phyloP scores from a whole-genome alignment of 192 early-diverging fungal genomes.

The Coemansia sp. region DNA sequence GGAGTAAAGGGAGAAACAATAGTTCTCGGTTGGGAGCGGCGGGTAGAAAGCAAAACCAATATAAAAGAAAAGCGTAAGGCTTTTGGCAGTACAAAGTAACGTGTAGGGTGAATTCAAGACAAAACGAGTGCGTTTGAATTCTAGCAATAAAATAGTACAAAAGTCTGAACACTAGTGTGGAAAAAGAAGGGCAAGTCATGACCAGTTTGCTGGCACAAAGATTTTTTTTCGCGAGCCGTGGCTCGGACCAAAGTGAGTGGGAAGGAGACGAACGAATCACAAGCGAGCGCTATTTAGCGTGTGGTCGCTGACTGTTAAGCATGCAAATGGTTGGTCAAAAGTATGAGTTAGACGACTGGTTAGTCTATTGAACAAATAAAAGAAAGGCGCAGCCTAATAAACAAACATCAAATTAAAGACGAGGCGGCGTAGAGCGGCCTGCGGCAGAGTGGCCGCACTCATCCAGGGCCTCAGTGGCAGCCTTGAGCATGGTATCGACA shows the following conservation, averaged over 20 bases:
- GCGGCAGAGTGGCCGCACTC: slow-evolving; percentile 38
- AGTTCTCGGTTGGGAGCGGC: neutral
- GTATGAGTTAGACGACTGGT: too few species aligned
- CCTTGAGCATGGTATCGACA: slow-evolving; percentile 65
- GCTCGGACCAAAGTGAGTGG: neutral
- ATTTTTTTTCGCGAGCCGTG: neutral
- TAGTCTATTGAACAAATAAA: too few species aligned
- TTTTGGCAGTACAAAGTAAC: neutral
- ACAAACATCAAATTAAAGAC: slow-evolving; percentile 16
- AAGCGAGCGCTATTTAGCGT: neutral
- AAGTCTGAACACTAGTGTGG: neutral
- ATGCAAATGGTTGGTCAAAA: neutral
- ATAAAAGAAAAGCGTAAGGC: neutral
- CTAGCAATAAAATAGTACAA: neutral
- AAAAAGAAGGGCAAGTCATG: neutral
- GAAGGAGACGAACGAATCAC: neutral
- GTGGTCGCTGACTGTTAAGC: neutral
- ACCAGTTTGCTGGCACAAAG: neutral
- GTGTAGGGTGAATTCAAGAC: neutral
- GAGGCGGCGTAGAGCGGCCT: slow-evolving; percentile 44
- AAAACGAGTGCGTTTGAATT: neutral
- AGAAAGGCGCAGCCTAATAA: too few species aligned
- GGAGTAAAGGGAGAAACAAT: neutral
- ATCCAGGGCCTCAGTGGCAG: slow-evolving; percentile 58
- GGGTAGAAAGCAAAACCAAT: neutral